Evolutionary conservation across 805 yeast genomes (phyloP).

Genomic region (Candida caryicola): DNA sequence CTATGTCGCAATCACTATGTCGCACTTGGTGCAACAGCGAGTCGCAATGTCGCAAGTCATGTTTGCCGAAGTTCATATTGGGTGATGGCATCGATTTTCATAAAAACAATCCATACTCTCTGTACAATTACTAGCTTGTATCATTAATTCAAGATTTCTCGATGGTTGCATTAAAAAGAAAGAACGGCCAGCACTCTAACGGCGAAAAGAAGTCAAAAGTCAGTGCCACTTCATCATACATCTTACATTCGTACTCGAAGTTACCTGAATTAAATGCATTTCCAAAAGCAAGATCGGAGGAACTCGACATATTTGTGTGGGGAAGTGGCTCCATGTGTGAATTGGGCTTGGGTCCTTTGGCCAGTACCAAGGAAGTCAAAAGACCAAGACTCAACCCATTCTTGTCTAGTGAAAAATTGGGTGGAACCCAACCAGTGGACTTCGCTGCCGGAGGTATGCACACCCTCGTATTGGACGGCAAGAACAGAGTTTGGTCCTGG

Average conservation of each 20-base stretch:
- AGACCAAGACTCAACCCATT: conserved; percentile 90
- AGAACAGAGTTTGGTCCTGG: conserved; percentile 94
- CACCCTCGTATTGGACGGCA: conserved; percentile 72
- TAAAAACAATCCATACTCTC: no score
- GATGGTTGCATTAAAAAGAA: conserved; percentile 46
- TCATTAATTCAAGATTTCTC: no score
- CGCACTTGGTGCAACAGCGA: no score
- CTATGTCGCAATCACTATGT: no score
- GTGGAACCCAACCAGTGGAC: conserved; percentile 68
- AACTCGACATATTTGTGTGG: conserved; percentile 83
- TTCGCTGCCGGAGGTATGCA: conserved; percentile 97
- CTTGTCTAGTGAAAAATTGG: conserved; percentile 48
- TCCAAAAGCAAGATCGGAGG: conserved; percentile 38
- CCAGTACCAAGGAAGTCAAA: conserved; percentile 88
- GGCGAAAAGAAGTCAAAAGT: conserved; percentile 23
- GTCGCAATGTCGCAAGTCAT: no score
- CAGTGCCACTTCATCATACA: conserved; percentile 37
- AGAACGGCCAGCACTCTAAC: conserved; percentile 23
- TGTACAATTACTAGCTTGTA: no score
- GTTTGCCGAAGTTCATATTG: no score
- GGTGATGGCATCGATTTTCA: background rate
- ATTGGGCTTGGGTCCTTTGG: conserved; percentile 93
- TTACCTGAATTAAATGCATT: conserved; percentile 45
- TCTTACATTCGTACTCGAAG: conserved; percentile 48
- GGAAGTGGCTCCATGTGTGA: conserved; percentile 98